Percentiles rank a stretch among this genome's conserved stretches.
These are phyloP conservation scores for Gnaphalium uliginosum DNA, from an alignment of 129 eudicot genomes.

Conservation along the genomic window DNA sequence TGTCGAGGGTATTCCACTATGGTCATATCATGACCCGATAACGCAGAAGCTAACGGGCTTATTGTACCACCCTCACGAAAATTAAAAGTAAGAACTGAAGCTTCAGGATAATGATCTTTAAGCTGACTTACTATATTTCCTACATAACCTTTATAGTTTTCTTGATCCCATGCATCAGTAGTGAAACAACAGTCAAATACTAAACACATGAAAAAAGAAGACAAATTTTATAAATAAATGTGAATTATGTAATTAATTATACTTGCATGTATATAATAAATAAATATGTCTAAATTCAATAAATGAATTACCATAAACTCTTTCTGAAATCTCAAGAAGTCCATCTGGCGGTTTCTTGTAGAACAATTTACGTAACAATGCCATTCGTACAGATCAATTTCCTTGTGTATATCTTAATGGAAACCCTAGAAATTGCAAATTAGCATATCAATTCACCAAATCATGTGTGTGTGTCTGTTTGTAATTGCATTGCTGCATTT, in stretches of 20 bases:
- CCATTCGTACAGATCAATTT: slow-evolving; percentile 48
- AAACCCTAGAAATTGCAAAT: slow-evolving; percentile 30
- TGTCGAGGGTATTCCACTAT: slow-evolving; percentile 73
- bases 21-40: slow-evolving; percentile 63
- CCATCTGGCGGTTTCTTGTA: slow-evolving; percentile 89
- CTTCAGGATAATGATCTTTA: slow-evolving; percentile 57
- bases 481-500: background rate
- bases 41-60: slow-evolving; percentile 47
- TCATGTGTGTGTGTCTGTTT: slow-evolving; percentile 17
- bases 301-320: slow-evolving; percentile 67
- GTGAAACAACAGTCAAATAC: slow-evolving; percentile 93
- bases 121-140: slow-evolving; percentile 63
- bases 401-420: slow-evolving; percentile 19
- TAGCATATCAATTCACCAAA: slow-evolving; percentile 26
- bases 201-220: slow-evolving; percentile 31
- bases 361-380: slow-evolving; percentile 61
- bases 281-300: too few relatives aligned
- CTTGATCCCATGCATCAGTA: slow-evolving; percentile 56
- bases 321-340: slow-evolving; percentile 78
- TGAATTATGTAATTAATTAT: background rate
- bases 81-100: slow-evolving; percentile 69
- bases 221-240: background rate
- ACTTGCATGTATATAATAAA: background rate
- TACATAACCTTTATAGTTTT: slow-evolving; percentile 51
- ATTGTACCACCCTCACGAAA: slow-evolving; percentile 61